Percentiles rank a stretch among this genome's conserved stretches.
phyloP scores from a whole-genome alignment of 352 stramenopile genomes.

The Phytophthora sansomeana region DNA sequence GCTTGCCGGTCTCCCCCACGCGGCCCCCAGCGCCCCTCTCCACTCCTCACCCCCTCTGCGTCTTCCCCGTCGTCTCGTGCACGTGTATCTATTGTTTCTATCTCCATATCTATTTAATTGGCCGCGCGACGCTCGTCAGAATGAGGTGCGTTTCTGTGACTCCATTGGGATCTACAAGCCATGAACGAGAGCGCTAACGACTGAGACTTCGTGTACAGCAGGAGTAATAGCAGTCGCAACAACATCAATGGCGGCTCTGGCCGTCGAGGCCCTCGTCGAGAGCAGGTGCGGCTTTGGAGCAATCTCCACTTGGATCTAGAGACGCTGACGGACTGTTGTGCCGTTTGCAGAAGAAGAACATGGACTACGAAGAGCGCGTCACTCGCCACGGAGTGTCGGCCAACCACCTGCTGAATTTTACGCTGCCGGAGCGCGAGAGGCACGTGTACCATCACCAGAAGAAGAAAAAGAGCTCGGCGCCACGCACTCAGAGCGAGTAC shows the following conservation, averaged over 20 bases:
- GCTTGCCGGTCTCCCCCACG: slow-evolving; percentile 16
- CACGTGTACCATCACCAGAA: slow-evolving; percentile 43
- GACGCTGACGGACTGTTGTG: slow-evolving; percentile 5
- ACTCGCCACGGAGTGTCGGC: slow-evolving; percentile 76
- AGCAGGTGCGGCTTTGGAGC: slow-evolving; percentile 34
- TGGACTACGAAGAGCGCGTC: slow-evolving; percentile 64
- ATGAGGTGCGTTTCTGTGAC: slow-evolving; percentile 52
- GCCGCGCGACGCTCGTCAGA: slow-evolving; percentile 11
- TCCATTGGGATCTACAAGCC: not conserved
- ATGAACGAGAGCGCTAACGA: slow-evolving; percentile 1
- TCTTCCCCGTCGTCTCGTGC: slow-evolving; percentile 21
- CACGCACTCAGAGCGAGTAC: slow-evolving; percentile 85
- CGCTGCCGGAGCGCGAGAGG: slow-evolving; percentile 77
- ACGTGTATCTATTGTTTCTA: slow-evolving; percentile 34
- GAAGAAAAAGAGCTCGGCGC: slow-evolving; percentile 73
- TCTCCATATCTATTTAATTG: slow-evolving; percentile 50
- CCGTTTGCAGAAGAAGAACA: slow-evolving; percentile 51
- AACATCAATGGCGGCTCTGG: slow-evolving; percentile 35
- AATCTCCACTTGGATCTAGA: slow-evolving; percentile 1
- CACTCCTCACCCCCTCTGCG: not conserved
- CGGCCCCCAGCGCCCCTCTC: slow-evolving; percentile 8
- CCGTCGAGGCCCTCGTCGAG: slow-evolving; percentile 44
- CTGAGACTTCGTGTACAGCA: slow-evolving; percentile 10
- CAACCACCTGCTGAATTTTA: slow-evolving; percentile 89
- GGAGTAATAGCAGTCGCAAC: slow-evolving; percentile 40